These are phyloP conservation scores for Sugiyamaella neomexicana DNA, from an alignment of 1,139 yeast genomes.

Conservation along the genomic window DNA sequence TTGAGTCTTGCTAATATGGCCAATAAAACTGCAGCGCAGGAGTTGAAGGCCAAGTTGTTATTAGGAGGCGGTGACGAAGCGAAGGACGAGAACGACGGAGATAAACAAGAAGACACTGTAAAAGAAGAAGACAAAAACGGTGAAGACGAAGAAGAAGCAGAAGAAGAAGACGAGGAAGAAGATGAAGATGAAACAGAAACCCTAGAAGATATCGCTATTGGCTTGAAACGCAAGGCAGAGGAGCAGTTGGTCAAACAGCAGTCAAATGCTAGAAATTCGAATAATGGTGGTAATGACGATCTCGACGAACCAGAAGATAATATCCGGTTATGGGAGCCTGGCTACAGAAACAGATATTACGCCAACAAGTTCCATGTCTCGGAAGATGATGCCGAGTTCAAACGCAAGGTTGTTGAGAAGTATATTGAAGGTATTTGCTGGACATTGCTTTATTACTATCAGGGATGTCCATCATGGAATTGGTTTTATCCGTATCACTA, in stretches of 20 bases:
- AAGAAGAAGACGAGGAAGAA: conserved; percentile 29
- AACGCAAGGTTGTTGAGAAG: conserved; percentile 62
- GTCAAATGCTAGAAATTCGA: conserved; percentile 1
- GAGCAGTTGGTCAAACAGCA: conserved; percentile 16
- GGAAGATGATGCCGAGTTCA: conserved; percentile 57
- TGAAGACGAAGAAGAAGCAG: conserved; percentile 31
- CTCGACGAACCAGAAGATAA: conserved; percentile 48
- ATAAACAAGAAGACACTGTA: conserved; percentile 29
- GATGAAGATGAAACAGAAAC: conserved; percentile 27
- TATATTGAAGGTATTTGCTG: conserved; percentile 95
- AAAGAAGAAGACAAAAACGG: conserved; percentile 19
- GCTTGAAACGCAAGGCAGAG: conserved; percentile 21
- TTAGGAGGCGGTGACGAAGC: conserved; percentile 21
- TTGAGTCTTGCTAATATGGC: conserved; percentile 77
- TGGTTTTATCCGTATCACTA: conserved; percentile 98
- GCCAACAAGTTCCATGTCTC: conserved; percentile 65
- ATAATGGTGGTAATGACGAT: conserved; percentile 31
- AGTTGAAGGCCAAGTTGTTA: conserved; percentile 49
- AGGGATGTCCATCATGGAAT: conserved; percentile 98
- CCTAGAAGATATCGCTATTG: conserved; percentile 11
- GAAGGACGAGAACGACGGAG: conserved; percentile 19
- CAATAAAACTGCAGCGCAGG: conserved; percentile 68
- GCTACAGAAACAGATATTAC: conserved; percentile 82
- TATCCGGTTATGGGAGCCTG: conserved; percentile 80
- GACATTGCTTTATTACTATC: conserved; percentile 91